Evolutionary conservation across 2,329 filamentous ascomycete genomes (phyloP).

Genomic region (Nigrospora oryzae): DNA sequence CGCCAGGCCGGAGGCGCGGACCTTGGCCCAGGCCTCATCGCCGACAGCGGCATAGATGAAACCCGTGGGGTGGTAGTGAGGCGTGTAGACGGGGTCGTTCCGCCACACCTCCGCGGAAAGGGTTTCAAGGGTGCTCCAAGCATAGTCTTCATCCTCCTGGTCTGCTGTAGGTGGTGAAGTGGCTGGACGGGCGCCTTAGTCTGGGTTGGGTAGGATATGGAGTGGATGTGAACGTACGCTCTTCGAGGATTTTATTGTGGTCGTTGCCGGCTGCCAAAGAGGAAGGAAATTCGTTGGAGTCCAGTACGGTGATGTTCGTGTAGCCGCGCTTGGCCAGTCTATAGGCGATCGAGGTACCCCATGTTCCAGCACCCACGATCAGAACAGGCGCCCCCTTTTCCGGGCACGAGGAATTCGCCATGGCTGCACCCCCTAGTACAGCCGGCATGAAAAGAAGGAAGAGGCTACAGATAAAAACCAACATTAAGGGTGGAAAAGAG

Average conservation of each 20-base stretch:
- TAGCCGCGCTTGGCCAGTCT: slow-evolving; percentile 14
- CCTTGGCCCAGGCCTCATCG: slow-evolving; percentile 6
- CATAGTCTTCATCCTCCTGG: slow-evolving; percentile 16
- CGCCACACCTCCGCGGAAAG: slow-evolving; percentile 29
- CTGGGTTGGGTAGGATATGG: slow-evolving; percentile 9
- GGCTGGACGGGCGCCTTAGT: not conserved
- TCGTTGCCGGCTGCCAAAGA: slow-evolving; percentile 16
- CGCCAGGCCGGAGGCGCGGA: slow-evolving; percentile 7
- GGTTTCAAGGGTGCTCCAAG: slow-evolving; percentile 20
- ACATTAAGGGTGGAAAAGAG: too few relatives aligned
- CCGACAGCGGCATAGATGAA: slow-evolving; percentile 24
- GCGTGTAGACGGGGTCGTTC: slow-evolving; percentile 29
- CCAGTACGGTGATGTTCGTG: slow-evolving; percentile 14
- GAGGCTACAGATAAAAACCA: too few relatives aligned
- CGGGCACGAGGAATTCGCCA: not conserved
- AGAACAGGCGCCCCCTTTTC: slow-evolving; percentile 8
- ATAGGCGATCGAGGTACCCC: slow-evolving; percentile 14
- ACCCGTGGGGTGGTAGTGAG: slow-evolving; percentile 35
- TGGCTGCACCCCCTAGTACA: too few relatives aligned
- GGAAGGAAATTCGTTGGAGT: slow-evolving; percentile 12
- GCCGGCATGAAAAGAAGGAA: too few relatives aligned
- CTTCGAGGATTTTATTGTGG: slow-evolving; percentile 13
- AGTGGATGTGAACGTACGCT: slow-evolving; percentile 13
- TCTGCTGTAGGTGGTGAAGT: slow-evolving; percentile 14
- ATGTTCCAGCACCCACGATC: slow-evolving; percentile 14